Conservation (phyloP, 192 early-diverging fungal species). For the Powellomyces hirtus region DNA sequence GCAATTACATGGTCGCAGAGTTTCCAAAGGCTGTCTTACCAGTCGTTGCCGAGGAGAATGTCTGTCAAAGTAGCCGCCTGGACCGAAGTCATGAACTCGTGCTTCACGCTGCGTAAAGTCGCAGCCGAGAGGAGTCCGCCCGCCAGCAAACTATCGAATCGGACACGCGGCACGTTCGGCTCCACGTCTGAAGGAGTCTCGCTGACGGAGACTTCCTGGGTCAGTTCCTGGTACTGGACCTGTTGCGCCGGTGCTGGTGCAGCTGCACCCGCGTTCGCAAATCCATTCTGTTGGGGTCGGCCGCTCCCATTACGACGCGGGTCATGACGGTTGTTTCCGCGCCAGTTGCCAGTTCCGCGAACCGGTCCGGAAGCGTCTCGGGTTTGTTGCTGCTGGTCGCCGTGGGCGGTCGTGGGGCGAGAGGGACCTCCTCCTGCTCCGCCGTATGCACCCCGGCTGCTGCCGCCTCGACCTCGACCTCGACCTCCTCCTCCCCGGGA, state of each 20-base stretch:
- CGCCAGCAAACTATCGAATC: constrained; percentile 4
- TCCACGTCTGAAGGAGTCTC: neutral
- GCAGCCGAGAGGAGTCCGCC: constrained; percentile 14
- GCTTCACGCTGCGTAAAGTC: constrained; percentile 10
- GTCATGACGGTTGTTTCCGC: too few species aligned
- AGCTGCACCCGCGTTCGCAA: neutral
- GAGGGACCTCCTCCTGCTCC: neutral
- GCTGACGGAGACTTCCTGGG: too few species aligned
- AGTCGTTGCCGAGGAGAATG: constrained; percentile 26
- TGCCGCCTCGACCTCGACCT: too few species aligned
- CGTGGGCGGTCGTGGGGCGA: neutral
- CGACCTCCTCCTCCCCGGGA: too few species aligned
- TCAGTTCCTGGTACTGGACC: too few species aligned
- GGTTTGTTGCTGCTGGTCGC: neutral
- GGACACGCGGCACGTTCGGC: neutral
- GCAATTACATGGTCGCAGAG: neutral
- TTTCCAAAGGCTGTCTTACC: neutral
- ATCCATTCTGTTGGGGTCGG: neutral
- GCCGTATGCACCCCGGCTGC: too few species aligned
- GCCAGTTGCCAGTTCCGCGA: too few species aligned
- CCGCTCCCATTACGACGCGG: neutral
- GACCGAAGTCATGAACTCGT: constrained; percentile 26
- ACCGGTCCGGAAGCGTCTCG: too few species aligned
- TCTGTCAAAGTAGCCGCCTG: constrained; percentile 17
- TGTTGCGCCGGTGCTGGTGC: neutral